Percentiles rank a stretch among this genome's conserved stretches.
These are phyloP conservation scores for Schizophyllum commune DNA, from an alignment of 1,284 basidiomycete species.

Conservation along the genomic window DNA sequence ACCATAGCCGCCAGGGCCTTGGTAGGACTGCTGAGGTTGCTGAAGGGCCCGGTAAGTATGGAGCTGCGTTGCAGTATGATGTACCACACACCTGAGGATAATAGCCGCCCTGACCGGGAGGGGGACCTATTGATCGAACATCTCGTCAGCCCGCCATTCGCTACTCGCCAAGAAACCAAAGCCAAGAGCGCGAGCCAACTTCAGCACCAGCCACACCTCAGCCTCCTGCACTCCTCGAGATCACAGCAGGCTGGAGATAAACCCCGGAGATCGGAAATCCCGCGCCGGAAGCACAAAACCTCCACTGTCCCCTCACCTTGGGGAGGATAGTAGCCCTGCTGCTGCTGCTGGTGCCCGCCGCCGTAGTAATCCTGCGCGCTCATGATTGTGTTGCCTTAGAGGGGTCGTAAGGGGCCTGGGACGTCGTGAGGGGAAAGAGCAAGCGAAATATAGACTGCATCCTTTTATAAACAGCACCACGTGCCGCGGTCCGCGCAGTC, in stretches of 20 bases:
- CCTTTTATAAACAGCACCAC: no score
- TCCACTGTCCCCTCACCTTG: slow-evolving; percentile 39
- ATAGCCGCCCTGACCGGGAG: slow-evolving; percentile 60
- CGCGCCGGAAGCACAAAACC: not conserved
- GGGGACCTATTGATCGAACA: slow-evolving; percentile 39
- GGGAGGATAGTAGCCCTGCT: slow-evolving; percentile 58
- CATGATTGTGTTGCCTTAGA: slow-evolving; percentile 31
- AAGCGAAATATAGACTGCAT: not conserved
- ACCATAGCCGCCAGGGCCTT: slow-evolving; percentile 31
- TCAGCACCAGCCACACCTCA: not conserved
- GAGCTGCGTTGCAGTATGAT: not conserved
- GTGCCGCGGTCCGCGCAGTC: no score
- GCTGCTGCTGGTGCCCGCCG: slow-evolving; percentile 30
- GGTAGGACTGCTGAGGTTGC: slow-evolving; percentile 66
- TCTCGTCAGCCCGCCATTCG: slow-evolving; percentile 1
- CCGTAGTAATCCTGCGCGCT: slow-evolving; percentile 69
- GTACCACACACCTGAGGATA: slow-evolving; percentile 52
- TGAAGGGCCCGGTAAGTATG: slow-evolving; percentile 12
- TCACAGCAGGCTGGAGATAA: not conserved
- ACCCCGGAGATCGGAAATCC: not conserved
- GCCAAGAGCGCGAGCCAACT: not conserved
- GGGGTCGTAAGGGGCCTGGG: not conserved
- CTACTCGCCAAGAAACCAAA: not conserved
- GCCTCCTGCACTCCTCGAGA: not conserved
- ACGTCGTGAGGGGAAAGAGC: not conserved